Evolutionary conservation across 1,139 yeast genomes (phyloP).

Genomic region (Suhomyces yuchorum): DNA sequence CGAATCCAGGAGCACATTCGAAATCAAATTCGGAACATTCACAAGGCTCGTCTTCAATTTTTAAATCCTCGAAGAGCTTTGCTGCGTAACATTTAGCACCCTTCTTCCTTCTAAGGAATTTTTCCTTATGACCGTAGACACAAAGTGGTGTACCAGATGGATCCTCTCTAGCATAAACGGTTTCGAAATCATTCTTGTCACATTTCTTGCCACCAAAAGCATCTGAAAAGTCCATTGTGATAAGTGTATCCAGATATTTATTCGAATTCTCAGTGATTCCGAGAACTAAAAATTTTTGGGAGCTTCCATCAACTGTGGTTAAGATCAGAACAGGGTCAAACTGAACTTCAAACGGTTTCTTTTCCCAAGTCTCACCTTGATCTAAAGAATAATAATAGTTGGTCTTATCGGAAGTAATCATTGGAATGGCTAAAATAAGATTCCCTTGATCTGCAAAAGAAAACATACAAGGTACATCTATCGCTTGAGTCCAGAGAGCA

Average conservation of each 20-base stretch:
- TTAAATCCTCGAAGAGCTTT: slow-evolving; percentile 59
- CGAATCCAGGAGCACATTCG: slow-evolving; percentile 72
- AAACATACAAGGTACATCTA: slow-evolving; percentile 57
- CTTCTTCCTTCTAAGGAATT: slow-evolving; percentile 66
- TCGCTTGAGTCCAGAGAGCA: slow-evolving; percentile 60
- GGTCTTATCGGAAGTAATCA: slow-evolving; percentile 24
- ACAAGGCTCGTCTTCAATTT: slow-evolving; percentile 60
- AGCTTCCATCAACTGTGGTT: slow-evolving; percentile 76
- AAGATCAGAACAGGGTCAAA: slow-evolving; percentile 50
- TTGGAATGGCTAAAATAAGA: slow-evolving; percentile 63
- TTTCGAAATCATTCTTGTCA: slow-evolving; percentile 60
- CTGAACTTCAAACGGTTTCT: slow-evolving; percentile 48
- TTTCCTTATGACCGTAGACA: slow-evolving; percentile 72
- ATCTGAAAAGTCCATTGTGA: slow-evolving; percentile 61
- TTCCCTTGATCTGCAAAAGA: slow-evolving; percentile 85
- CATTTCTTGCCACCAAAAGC: slow-evolving; percentile 60
- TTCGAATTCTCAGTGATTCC: slow-evolving; percentile 41
- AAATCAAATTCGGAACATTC: slow-evolving; percentile 65
- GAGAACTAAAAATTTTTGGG: slow-evolving; percentile 57
- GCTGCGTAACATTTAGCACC: slow-evolving; percentile 71
- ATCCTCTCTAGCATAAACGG: slow-evolving; percentile 61
- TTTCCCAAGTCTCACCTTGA: slow-evolving; percentile 71
- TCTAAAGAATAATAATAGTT: slow-evolving; percentile 63
- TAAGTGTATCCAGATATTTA: slow-evolving; percentile 27
- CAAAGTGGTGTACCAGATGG: slow-evolving; percentile 58